Evolutionary conservation across 495 filamentous ascomycete genomes (phyloP).

Genomic region (Lepraria neglecta): DNA sequence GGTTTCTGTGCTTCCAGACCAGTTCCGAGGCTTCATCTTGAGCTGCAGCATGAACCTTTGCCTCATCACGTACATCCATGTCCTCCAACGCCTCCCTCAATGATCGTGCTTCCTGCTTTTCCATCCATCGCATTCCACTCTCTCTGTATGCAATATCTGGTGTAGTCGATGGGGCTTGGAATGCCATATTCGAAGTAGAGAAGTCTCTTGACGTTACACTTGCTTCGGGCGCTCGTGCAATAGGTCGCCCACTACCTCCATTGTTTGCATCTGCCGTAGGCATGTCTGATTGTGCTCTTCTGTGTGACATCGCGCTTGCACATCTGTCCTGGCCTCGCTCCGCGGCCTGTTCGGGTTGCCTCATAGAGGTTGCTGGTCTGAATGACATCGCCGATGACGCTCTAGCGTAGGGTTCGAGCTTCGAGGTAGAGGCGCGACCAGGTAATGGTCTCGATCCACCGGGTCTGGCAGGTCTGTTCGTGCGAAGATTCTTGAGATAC

Average conservation of each 20-base stretch:
- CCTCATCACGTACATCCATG: constrained; percentile 67
- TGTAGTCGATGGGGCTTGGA: constrained; percentile 28
- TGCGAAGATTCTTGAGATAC: constrained; percentile 75
- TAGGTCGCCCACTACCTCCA: constrained; percentile 38
- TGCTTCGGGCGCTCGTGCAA: constrained; percentile 41
- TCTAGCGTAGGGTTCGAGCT: constrained; percentile 38
- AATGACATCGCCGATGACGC: constrained; percentile 43
- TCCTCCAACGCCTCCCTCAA: constrained; percentile 74
- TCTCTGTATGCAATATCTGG: constrained; percentile 67
- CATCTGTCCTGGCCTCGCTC: constrained; percentile 41
- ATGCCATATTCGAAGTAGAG: constrained; percentile 35
- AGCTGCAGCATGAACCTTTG: constrained; percentile 63
- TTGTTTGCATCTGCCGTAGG: constrained; percentile 25
- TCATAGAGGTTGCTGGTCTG: constrained; percentile 12
- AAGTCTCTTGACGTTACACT: constrained; percentile 38
- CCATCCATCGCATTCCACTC: constrained; percentile 73
- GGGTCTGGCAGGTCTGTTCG: constrained; percentile 68
- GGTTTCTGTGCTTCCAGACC: constrained; percentile 76
- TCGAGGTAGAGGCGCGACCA: constrained; percentile 35
- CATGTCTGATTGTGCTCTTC: constrained; percentile 38
- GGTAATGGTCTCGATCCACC: constrained; percentile 76
- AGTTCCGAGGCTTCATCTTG: constrained; percentile 82
- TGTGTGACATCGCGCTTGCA: constrained; percentile 48
- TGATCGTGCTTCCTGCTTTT: constrained; percentile 75
- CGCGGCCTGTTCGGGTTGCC: constrained; percentile 7